Evolutionary conservation across 148 eudicot species (phyloP), one percentile per base, ranked within the genome.

Genomic region (Nepenthes mirabilis): DNA sequence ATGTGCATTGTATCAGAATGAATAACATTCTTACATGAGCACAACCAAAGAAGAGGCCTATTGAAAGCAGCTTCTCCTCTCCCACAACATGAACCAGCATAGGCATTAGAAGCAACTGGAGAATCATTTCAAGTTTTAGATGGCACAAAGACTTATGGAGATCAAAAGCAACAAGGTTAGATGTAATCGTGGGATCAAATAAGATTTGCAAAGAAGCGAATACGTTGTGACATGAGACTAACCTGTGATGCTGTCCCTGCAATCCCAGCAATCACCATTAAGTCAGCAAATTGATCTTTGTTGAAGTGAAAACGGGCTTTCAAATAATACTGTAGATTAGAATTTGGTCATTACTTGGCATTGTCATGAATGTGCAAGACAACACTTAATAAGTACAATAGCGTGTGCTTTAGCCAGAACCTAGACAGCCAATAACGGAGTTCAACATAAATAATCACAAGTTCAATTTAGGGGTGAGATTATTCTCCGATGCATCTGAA

Each of bases 211-310:
- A 11, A 23, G 34, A 32, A 47, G 6, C 34, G 33, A n/a, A 60
- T 3, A 60, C 11, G 2, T 9, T 36, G 37, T 8, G 13, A 32
- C 14, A 9, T 9, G 32, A 36, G 33, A 50, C 66, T 55, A 35
- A 72, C 75, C 70, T 72, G 75, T 40, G 75, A 72, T 37, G 65
- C 66, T 2, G 54, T 72, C 7, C 75, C 70, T 56, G 75, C 63
- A 54, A 72, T 43, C n/a, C 75, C 75, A 14, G 54, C 43, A 50
- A 72, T 72, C 48, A 66, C 62, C 75, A 72, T 72, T 11, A 72
- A 52, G 57, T 72, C 65, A 14, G 75, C 75, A 66, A 65, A 72
- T 40, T 72, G 66, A 33, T 72, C 57, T 61, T 72, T 72, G 59
- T 36, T 67, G 57, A 72, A 66, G 14, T 61, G 62, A 57, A 72